Conservation (phyloP, 2,329 filamentous ascomycete genomes). For the Colletotrichum plurivorum region DNA sequence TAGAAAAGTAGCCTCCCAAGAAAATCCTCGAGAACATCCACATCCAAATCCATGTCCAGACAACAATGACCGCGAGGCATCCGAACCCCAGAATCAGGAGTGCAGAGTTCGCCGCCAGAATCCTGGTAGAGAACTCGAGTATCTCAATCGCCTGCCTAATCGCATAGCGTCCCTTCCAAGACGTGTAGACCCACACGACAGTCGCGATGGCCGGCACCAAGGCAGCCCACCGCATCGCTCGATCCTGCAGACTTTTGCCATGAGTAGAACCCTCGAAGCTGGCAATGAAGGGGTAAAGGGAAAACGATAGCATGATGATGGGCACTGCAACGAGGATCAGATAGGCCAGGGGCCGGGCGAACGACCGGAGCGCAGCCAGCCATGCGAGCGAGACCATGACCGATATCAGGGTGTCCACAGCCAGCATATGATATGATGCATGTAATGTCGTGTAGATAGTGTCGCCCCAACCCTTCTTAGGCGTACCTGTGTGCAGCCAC, state of each 20-base stretch:
- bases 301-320: slow-evolving; percentile 88
- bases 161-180: slow-evolving; percentile 84
- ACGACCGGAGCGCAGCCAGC: slow-evolving; percentile 89
- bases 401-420: slow-evolving; percentile 92
- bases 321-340: slow-evolving; percentile 88
- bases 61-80: slow-evolving; percentile 80
- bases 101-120: slow-evolving; percentile 87
- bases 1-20: slow-evolving; percentile 87
- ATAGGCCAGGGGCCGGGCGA: slow-evolving; percentile 86
- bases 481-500: slow-evolving; percentile 87
- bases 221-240: slow-evolving; percentile 88
- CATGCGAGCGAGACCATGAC: slow-evolving; percentile 90
- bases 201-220: slow-evolving; percentile 82
- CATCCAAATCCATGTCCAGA: slow-evolving; percentile 97
- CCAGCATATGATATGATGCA: slow-evolving; percentile 89
- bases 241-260: slow-evolving; percentile 87
- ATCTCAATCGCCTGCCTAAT: slow-evolving; percentile 89
- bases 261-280: slow-evolving; percentile 85
- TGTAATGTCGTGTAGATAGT: slow-evolving; percentile 93
- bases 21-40: slow-evolving; percentile 97
- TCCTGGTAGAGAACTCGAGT: slow-evolving; percentile 91
- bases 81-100: slow-evolving; percentile 87
- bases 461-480: slow-evolving; percentile 85
- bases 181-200: slow-evolving; percentile 85
- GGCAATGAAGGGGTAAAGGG: slow-evolving; percentile 89